phyloP scores from a whole-genome alignment of 1,284 basidiomycete species.

The Phaffia rhodozyma region DNA sequence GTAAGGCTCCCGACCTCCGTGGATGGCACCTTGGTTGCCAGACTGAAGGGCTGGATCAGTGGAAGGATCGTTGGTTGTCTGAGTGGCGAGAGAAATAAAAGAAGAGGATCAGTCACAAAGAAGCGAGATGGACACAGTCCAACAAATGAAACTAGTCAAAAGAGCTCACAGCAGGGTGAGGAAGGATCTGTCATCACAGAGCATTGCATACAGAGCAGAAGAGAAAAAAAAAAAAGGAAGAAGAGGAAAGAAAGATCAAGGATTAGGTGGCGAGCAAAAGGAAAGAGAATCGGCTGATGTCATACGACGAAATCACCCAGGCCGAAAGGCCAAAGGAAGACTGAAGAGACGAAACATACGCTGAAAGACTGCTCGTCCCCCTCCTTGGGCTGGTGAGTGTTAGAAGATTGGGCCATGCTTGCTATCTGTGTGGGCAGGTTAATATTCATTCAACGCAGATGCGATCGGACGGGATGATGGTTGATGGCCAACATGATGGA shows the following conservation, averaged over 20 bases:
- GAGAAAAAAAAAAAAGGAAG: too few species aligned
- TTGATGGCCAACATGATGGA: too few species aligned
- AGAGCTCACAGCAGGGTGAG: conserved; percentile 14
- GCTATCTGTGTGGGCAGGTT: background rate
- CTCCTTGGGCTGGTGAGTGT: conserved; percentile 13
- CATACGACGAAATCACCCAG: background rate
- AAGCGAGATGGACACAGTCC: background rate
- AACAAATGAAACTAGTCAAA: background rate
- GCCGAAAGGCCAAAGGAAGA: background rate
- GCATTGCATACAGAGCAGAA: too few species aligned
- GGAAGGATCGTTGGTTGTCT: conserved; percentile 17
- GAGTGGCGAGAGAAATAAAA: background rate
- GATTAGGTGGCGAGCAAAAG: background rate
- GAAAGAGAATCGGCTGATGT: background rate
- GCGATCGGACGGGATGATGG: too few species aligned
- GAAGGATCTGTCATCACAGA: conserved; percentile 3
- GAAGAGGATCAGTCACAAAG: background rate
- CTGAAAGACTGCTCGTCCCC: conserved; percentile 6
- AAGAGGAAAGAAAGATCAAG: too few species aligned
- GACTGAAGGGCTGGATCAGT: conserved; percentile 14
- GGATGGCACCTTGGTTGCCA: background rate
- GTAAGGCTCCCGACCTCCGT: conserved; percentile 10
- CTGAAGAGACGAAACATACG: conserved; percentile 12
- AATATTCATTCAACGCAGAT: too few species aligned
- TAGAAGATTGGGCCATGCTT: background rate